Base-by-base conservation (phyloP, 2,329 filamentous ascomycete genomes). In the Corynespora cassiicola region DNA sequence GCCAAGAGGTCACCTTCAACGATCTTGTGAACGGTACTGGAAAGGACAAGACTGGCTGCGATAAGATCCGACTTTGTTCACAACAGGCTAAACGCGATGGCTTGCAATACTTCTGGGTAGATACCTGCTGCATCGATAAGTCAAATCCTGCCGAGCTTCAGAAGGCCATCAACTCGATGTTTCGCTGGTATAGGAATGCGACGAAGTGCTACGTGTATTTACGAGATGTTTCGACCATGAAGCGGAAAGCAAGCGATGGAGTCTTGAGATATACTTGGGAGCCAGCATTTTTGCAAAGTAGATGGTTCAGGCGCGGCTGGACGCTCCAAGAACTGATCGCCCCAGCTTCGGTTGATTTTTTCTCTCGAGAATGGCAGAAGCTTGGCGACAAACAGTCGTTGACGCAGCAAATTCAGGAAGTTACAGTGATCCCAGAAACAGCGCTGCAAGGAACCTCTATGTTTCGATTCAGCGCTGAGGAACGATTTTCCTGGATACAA, bases 401-500 rank as follows among this genome's bases (percentile, higher is more conserved):
- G 12, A 24, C 14, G 22, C 16, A 12, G 15, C 10, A 9, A 12
- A 24, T 34, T 14, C 31, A 34, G 5, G 16, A 24, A 11, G 11
- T 39, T 11, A 39, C 36, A n/a, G 17, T 9, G 6, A 44, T 44
- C 22, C 21, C 29, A 9, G 11, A 20, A 10, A n/a, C 2, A 8
- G 33, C 25, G 10, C 25, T 36, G 7, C 11, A 16, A 27, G 24
- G 24, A 19, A 2, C 14, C 6, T 25, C 38, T 17, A 24, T 36
- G 15, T 36, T 25, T 18, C 31, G 25, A 18, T 36, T 36, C 38
- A 47, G 34, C 22, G 18, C 36, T 14, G 23, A 32, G 5, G 42
- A 46, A 28, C 37, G 42, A 24, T 37, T 45, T 6, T 23, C 20
- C 6, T 45, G 42, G 42, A 28, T 23, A 26, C 19, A 33, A 28